Evolutionary conservation across 2,329 filamentous ascomycete genomes (phyloP).

Genomic region (Ceratocystis alfenasii): DNA sequence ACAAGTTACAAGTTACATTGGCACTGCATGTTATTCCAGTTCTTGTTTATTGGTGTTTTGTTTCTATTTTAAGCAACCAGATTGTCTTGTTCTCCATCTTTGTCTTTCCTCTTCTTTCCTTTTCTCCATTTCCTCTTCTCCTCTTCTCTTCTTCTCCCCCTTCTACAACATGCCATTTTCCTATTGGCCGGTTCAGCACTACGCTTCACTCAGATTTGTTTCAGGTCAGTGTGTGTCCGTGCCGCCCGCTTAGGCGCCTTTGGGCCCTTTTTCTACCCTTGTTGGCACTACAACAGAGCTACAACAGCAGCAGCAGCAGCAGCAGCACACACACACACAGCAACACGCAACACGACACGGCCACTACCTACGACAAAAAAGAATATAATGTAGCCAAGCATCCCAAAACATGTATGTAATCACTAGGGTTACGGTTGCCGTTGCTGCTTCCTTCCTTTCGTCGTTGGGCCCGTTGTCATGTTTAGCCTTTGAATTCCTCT

Average conservation of each 20-base stretch:
- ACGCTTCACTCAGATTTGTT: constrained; percentile 20
- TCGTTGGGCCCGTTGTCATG: background rate
- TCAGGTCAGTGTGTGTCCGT: constrained; percentile 21
- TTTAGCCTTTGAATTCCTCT: background rate
- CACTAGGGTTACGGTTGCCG: too few species aligned
- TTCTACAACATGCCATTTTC: background rate
- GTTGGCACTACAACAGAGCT: background rate
- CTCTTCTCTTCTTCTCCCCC: background rate
- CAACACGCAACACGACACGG: too few species aligned
- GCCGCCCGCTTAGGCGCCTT: constrained; percentile 15
- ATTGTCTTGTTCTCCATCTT: too few species aligned
- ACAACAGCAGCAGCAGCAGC: too few species aligned
- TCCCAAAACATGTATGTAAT: too few species aligned
- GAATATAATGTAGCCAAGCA: too few species aligned
- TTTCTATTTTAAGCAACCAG: constrained; percentile 19
- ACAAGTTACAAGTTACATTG: constrained; percentile 3
- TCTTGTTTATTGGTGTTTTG: background rate
- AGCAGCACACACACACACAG: too few species aligned
- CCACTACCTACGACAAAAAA: too few species aligned
- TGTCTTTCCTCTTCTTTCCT: too few species aligned
- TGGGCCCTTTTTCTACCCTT: background rate
- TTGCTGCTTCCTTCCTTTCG: background rate
- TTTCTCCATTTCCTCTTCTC: too few species aligned
- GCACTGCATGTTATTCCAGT: background rate
- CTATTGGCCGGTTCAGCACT: constrained; percentile 14